These are phyloP conservation scores for Waltiozyma sp. DNA, from an alignment of 1,139 yeast genomes.

Conservation along the genomic window DNA sequence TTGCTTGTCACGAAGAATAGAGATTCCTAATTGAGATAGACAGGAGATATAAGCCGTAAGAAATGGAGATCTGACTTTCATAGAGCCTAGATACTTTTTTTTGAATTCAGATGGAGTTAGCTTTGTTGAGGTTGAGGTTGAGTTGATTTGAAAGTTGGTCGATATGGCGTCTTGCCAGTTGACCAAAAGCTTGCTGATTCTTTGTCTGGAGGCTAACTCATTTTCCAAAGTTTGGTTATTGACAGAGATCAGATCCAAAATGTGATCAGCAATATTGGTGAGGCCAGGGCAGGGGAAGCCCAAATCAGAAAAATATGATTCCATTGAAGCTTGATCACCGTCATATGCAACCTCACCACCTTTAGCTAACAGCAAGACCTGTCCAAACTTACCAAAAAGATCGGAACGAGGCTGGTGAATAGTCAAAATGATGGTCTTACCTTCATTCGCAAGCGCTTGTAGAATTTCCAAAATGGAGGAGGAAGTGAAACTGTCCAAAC, in stretches of 20 bases:
- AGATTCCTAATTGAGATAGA: slow-evolving; percentile 12
- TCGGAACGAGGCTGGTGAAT: slow-evolving; percentile 83
- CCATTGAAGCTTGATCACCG: slow-evolving; percentile 33
- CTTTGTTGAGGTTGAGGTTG: slow-evolving; percentile 1
- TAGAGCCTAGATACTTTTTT: background rate
- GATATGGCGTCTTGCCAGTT: slow-evolving; percentile 15
- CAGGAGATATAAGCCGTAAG: slow-evolving; percentile 22
- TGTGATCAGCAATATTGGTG: slow-evolving; percentile 63
- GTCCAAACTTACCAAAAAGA: slow-evolving; percentile 52
- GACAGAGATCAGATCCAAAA: slow-evolving; percentile 55
- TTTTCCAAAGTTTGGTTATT: slow-evolving; percentile 23
- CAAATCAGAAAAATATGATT: slow-evolving; percentile 31
- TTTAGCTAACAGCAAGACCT: slow-evolving; percentile 55
- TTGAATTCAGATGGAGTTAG: no score
- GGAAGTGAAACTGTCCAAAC: slow-evolving; percentile 75
- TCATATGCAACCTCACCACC: slow-evolving; percentile 57
- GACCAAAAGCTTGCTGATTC: slow-evolving; percentile 20
- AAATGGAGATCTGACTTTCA: slow-evolving; percentile 13
- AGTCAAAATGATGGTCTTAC: slow-evolving; percentile 67
- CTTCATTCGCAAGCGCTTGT: slow-evolving; percentile 45
- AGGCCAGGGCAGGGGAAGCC: slow-evolving; percentile 48
- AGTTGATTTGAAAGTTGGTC: background rate
- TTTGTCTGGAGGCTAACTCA: slow-evolving; percentile 26
- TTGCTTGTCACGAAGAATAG: slow-evolving; percentile 33
- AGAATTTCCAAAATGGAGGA: slow-evolving; percentile 55